phyloP scores from a whole-genome alignment of 169 alveolate species.

The Cystoisospora suis region DNA sequence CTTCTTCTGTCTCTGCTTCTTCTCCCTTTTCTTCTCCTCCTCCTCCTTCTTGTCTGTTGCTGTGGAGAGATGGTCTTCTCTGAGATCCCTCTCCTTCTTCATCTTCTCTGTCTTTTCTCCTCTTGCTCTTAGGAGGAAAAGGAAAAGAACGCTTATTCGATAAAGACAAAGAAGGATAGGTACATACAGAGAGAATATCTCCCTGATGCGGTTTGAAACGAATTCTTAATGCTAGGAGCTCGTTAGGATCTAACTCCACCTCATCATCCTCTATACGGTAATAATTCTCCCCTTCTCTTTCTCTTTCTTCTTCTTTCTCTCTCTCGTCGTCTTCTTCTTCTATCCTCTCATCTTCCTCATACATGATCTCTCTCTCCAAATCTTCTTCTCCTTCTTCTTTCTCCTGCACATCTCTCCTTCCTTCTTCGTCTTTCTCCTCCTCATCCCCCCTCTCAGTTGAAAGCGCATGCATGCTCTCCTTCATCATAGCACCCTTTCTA shows the following conservation, averaged over 20 bases:
- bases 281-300: background rate
- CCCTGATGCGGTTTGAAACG: constrained; percentile 64
- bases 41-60: background rate
- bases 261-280: background rate
- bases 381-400: background rate
- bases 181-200: constrained; percentile 58
- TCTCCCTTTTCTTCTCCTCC: background rate
- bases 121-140: background rate
- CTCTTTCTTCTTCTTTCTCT: background rate
- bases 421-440: background rate
- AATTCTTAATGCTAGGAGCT: constrained; percentile 49
- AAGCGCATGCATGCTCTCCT: no score
- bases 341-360: background rate
- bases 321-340: background rate
- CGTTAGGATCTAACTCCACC: constrained; percentile 34
- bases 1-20: background rate
- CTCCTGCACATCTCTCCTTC: background rate
- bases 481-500: no score
- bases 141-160: no score
- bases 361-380: background rate
- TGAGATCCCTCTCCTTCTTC: background rate
- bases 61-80: background rate
- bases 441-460: background rate
- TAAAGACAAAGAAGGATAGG: background rate
- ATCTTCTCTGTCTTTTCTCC: background rate